phyloP scores from a whole-genome alignment of 129 eudicot genomes.

The Pittosporum tobira region DNA sequence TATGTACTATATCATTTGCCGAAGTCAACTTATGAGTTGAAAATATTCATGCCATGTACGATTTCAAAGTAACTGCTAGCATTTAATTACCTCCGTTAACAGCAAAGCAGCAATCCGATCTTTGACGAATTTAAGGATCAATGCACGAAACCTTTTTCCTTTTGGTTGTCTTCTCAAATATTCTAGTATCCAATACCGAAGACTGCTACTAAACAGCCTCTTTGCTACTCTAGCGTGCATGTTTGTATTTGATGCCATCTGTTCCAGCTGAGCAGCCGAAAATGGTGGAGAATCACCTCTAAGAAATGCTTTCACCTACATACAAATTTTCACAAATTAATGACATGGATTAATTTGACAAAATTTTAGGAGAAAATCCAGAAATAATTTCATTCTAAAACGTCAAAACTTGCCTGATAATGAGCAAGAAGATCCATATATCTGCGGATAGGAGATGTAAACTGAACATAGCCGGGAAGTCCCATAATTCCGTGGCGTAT shows the following conservation, averaged over 20 bases:
- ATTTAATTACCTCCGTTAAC: slow-evolving; percentile 60
- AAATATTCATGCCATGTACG: neutral
- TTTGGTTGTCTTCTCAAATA: slow-evolving; percentile 87
- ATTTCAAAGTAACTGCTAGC: neutral
- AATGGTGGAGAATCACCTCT: slow-evolving; percentile 78
- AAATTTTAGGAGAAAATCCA: neutral
- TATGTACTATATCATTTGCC: neutral
- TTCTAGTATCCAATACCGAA: slow-evolving; percentile 84
- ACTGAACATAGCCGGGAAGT: slow-evolving; percentile 97
- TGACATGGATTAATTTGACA: neutral
- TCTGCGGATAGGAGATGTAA: slow-evolving; percentile 96
- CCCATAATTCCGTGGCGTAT: slow-evolving; percentile 83
- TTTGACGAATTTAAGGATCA: slow-evolving; percentile 78
- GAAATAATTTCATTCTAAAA: neutral
- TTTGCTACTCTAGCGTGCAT: slow-evolving; percentile 57
- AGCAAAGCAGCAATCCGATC: slow-evolving; percentile 73
- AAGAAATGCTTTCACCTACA: slow-evolving; percentile 86
- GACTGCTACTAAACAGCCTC: slow-evolving; percentile 53
- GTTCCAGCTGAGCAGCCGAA: slow-evolving; percentile 84
- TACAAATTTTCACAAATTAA: slow-evolving; percentile 3
- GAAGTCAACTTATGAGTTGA: no score
- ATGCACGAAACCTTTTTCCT: slow-evolving; percentile 55
- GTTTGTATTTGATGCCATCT: slow-evolving; percentile 61
- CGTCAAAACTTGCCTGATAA: slow-evolving; percentile 57
- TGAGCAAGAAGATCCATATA: slow-evolving; percentile 98